Percentiles rank a stretch among this genome's conserved stretches.
These are phyloP conservation scores for Exophiala sp. DNA, from an alignment of 2,329 filamentous ascomycete genomes.

Conservation along the genomic window DNA sequence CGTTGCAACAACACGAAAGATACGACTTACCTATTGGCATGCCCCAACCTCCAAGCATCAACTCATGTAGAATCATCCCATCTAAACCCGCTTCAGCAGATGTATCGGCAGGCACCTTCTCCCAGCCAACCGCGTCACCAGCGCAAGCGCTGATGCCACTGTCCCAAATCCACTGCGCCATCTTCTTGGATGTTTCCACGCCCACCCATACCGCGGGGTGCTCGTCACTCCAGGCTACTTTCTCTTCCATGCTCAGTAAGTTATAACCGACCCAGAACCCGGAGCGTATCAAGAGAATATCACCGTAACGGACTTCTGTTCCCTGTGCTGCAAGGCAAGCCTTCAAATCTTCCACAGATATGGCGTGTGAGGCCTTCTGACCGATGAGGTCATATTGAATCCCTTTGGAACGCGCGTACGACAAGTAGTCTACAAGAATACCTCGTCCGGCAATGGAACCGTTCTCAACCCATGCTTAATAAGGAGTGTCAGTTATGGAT, in stretches of 20 bases:
- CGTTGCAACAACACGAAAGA: neutral
- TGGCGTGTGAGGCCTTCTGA: conserved; percentile 51
- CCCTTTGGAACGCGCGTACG: conserved; percentile 49
- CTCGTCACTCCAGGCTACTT: conserved; percentile 51
- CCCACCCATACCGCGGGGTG: too few relatives aligned
- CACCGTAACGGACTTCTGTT: conserved; percentile 56
- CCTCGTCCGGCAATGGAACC: conserved; percentile 42
- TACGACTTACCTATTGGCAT: too few relatives aligned
- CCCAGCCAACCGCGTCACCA: too few relatives aligned
- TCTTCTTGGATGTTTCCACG: too few relatives aligned
- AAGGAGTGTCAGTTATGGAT: conserved; percentile 39
- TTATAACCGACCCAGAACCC: conserved; percentile 61
- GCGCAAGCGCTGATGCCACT: too few relatives aligned
- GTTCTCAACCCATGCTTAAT: conserved; percentile 40
- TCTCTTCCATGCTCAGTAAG: conserved; percentile 37
- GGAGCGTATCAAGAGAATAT: conserved; percentile 63
- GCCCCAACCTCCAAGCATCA: conserved; percentile 35
- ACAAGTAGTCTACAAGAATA: conserved; percentile 42
- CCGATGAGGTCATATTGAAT: conserved; percentile 52
- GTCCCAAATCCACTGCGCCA: too few relatives aligned
- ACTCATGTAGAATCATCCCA: conserved; percentile 44
- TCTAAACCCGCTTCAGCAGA: too few relatives aligned
- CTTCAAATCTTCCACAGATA: conserved; percentile 57
- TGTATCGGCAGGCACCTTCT: too few relatives aligned
- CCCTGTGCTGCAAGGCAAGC: conserved; percentile 54